Percentiles rank a stretch among this genome's conserved stretches.
These are phyloP conservation scores for Vitis cinerea DNA, from an alignment of 164 flowering plant species.

Conservation along the genomic window DNA sequence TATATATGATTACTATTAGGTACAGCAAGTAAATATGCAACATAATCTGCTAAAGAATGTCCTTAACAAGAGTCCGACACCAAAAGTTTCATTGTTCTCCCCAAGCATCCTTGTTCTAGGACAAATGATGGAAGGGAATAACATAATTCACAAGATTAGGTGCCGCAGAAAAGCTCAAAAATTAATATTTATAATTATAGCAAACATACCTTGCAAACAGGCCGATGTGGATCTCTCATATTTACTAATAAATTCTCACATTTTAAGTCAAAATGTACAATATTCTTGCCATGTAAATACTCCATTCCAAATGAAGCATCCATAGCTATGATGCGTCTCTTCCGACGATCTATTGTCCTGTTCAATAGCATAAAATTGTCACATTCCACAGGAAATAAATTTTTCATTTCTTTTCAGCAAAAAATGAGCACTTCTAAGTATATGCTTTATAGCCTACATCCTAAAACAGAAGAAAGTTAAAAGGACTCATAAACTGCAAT, in stretches of 20 bases:
- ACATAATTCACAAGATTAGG: too few relatives aligned
- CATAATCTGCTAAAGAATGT: neutral
- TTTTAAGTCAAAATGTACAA: constrained; percentile 96
- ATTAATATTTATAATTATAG: too few relatives aligned
- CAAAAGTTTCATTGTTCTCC: neutral
- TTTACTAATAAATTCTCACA: constrained; percentile 91
- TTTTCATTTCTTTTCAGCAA: neutral
- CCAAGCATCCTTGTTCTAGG: neutral
- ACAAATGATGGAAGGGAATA: neutral
- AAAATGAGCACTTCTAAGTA: neutral
- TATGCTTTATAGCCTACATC: neutral
- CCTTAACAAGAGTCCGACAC: neutral
- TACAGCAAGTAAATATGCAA: neutral
- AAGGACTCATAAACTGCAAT: neutral
- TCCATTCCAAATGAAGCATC: constrained; percentile 98
- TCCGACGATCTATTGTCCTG: constrained; percentile 98
- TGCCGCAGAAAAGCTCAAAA: neutral
- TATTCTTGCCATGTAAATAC: constrained; percentile 90
- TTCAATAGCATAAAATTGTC: constrained; percentile 8
- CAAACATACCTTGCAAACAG: constrained; percentile 81
- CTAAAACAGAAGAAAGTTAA: neutral
- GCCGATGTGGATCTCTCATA: constrained; percentile 97
- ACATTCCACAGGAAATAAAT: neutral
- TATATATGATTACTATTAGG: neutral
- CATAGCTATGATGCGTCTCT: constrained; percentile 94